Conservation (phyloP, 495 filamentous ascomycete species). For the Xanthoparmelia taractica region DNA sequence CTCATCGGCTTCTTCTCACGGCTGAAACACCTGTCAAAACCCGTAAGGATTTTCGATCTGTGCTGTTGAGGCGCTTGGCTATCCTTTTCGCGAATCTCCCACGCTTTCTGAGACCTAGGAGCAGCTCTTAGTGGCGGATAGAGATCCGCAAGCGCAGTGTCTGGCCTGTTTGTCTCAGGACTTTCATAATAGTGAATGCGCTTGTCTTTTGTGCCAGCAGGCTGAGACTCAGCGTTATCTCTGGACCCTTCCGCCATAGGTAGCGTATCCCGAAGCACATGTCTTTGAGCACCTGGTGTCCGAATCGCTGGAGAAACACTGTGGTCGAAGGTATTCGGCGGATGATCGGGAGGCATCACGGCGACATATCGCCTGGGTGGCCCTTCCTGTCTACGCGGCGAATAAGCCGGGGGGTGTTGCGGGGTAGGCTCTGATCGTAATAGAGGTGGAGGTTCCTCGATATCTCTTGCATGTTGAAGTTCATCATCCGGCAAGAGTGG, state of each 20-base stretch:
- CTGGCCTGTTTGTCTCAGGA: background rate
- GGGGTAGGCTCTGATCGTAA: constrained; percentile 22
- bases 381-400: constrained; percentile 22
- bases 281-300: constrained; percentile 28
- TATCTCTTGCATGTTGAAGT: background rate
- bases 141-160: constrained; percentile 51
- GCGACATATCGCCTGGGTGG: constrained; percentile 29
- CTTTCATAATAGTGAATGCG: background rate
- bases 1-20: constrained; percentile 21
- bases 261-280: constrained; percentile 33
- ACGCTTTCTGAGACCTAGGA: constrained; percentile 40
- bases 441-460: background rate
- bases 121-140: constrained; percentile 52
- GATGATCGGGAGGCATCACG: constrained; percentile 27
- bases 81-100: constrained; percentile 59
- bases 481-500: constrained; percentile 4
- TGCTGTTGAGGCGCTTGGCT: constrained; percentile 41
- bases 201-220: background rate
- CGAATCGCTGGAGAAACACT: constrained; percentile 22
- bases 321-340: constrained; percentile 23
- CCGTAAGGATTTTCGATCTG: background rate
- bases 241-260: constrained; percentile 28
- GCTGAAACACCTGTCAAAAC: constrained; percentile 12
- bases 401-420: constrained; percentile 20
- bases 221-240: background rate